A percentile compares a stretch with the other conserved stretches of the same genome.
Conservation (phyloP, 139 green algal genomes). For the Coelastrella sp. region DNA sequence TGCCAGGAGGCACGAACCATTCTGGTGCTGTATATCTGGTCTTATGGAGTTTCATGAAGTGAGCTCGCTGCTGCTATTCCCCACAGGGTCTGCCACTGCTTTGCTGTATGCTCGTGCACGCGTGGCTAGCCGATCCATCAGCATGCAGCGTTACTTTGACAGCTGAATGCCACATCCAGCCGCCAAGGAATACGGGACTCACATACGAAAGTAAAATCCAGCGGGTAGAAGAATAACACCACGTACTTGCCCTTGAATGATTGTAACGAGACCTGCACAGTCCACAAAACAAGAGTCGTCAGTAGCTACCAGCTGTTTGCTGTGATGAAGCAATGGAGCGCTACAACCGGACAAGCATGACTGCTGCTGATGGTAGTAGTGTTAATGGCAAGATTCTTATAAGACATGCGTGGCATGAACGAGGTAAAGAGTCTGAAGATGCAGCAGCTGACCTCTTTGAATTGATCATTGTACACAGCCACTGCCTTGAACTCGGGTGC, state of each 20-base stretch:
- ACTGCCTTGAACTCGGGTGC: constrained; percentile 48
- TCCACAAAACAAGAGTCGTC: too few species aligned
- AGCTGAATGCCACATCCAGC: neutral
- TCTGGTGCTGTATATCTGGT: too few species aligned
- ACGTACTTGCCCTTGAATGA: constrained; percentile 44
- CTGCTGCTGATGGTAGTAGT: neutral
- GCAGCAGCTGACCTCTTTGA: constrained; percentile 35
- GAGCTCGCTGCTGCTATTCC: too few species aligned
- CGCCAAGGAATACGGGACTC: neutral
- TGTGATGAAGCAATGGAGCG: neutral
- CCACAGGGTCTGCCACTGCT: too few species aligned
- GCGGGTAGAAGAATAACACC: constrained; percentile 24
- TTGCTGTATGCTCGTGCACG: too few species aligned
- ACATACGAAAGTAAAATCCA: constrained; percentile 34
- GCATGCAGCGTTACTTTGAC: neutral
- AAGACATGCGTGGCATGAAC: neutral
- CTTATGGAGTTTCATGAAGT: too few species aligned
- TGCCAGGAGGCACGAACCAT: too few species aligned
- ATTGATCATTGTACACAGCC: constrained; percentile 20
- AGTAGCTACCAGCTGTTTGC: neutral
- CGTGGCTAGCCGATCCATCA: too few species aligned
- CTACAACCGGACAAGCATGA: neutral
- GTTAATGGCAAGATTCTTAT: too few species aligned
- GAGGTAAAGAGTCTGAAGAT: neutral
- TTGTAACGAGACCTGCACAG: neutral